Percentiles rank a stretch among this genome's conserved stretches.
Conservation (phyloP, 257 asterid species). For the Solanum bulbocastanum region DNA sequence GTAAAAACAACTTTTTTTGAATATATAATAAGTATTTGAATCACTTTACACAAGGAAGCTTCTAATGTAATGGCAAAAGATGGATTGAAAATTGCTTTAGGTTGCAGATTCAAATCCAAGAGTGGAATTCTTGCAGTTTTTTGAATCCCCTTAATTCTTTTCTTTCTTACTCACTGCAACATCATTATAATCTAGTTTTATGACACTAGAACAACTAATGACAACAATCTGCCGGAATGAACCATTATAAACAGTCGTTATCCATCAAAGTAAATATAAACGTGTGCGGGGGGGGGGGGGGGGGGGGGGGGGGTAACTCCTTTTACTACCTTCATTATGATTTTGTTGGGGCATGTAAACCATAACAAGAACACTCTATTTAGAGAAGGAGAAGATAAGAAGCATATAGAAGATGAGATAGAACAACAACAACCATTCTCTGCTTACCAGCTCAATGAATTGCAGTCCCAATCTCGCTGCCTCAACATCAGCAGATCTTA, state of each 20-base stretch:
- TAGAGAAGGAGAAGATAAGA: not conserved
- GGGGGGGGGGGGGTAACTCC: not conserved
- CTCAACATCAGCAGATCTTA: conserved; percentile 79
- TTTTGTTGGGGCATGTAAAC: not conserved
- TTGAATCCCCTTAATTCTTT: not conserved
- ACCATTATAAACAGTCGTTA: not conserved
- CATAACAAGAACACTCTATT: not conserved
- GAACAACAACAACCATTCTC: not conserved
- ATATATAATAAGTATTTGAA: not conserved
- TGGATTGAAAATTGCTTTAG: not conserved
- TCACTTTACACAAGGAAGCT: not conserved
- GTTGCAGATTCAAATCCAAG: not conserved
- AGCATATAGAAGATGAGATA: not conserved
- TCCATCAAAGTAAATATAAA: not conserved
- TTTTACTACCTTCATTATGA: not conserved
- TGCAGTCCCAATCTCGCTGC: conserved; percentile 94
- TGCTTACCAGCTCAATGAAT: conserved; percentile 84
- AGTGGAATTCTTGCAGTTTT: not conserved
- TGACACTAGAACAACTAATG: not conserved
- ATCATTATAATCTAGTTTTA: not conserved
- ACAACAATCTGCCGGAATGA: not conserved
- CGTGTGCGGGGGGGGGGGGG: not conserved
- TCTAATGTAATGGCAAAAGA: not conserved
- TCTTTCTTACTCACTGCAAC: not conserved
- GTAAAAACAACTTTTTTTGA: not conserved